Percentiles rank a stretch among this genome's conserved stretches.
Evolutionary conservation across 2,329 filamentous ascomycete species (phyloP).

Genomic region (Onygenales sp.): DNA sequence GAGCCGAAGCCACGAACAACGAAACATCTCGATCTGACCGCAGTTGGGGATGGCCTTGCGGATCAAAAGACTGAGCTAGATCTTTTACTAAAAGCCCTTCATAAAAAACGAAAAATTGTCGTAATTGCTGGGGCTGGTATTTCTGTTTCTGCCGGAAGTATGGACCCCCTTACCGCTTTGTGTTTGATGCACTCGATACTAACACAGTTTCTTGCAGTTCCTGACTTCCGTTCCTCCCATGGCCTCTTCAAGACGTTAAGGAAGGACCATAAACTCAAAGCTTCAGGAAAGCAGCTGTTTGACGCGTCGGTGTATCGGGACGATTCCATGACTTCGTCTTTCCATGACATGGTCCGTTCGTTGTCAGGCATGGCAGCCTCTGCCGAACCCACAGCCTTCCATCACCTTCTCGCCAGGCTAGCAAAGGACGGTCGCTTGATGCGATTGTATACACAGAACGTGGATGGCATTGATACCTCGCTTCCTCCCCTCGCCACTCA

Average conservation of each 20-base stretch:
- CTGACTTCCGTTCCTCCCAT: conserved; percentile 86
- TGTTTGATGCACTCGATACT: conserved; percentile 9
- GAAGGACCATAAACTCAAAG: conserved; percentile 80
- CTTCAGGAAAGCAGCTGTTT: conserved; percentile 90
- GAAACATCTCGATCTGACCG: conserved; percentile 63
- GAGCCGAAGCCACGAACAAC: conserved; percentile 64
- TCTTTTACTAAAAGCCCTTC: conserved; percentile 62
- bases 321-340: conserved; percentile 75
- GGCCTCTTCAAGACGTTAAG: conserved; percentile 82
- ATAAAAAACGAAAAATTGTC: conserved; percentile 91
- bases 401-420: conserved; percentile 84
- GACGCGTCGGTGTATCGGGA: conserved; percentile 97
- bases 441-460: conserved; percentile 91
- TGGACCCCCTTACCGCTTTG: conserved; percentile 29
- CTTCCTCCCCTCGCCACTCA: conserved; percentile 70
- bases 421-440: conserved; percentile 78
- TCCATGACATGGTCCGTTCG: conserved; percentile 92
- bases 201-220: conserved; percentile 46
- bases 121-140: conserved; percentile 95
- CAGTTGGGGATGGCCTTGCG: conserved; percentile 21
- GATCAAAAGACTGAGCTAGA: conserved; percentile 56
- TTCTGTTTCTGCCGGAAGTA: conserved; percentile 88
- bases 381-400: conserved; percentile 78
- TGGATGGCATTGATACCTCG: conserved; percentile 85
- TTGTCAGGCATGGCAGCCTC: conserved; percentile 68